Evolutionary conservation across 495 filamentous ascomycete species (phyloP).

Genomic region (Penicillium roqueforti): DNA sequence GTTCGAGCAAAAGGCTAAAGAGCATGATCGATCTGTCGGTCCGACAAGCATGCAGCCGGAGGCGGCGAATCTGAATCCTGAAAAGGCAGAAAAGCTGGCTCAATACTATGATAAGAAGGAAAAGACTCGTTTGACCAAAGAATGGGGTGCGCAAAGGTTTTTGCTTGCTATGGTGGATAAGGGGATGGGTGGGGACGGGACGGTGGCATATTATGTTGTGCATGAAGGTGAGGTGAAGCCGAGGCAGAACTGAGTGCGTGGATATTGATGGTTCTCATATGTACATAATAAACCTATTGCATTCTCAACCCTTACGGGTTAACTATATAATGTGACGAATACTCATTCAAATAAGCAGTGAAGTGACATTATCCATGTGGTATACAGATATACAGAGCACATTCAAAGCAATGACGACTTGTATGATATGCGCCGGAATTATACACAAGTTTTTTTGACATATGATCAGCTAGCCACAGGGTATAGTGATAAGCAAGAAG

Average conservation of each 20-base stretch:
- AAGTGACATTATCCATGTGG: slow-evolving; percentile 1
- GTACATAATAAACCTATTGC: slow-evolving; percentile 4
- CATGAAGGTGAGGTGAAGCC: slow-evolving; percentile 97
- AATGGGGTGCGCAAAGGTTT: slow-evolving; percentile 61
- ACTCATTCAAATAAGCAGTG: slow-evolving; percentile 9
- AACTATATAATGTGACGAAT: slow-evolving; percentile 5
- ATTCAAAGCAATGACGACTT: not conserved
- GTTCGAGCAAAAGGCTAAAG: slow-evolving; percentile 16
- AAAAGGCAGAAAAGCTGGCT: slow-evolving; percentile 32
- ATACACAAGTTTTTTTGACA: slow-evolving; percentile 5
- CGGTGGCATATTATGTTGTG: slow-evolving; percentile 90
- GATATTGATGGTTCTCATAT: not conserved
- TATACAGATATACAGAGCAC: not conserved
- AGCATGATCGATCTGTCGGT: slow-evolving; percentile 21
- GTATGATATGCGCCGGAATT: slow-evolving; percentile 11
- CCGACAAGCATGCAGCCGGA: not conserved
- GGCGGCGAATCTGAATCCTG: slow-evolving; percentile 4
- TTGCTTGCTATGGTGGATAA: slow-evolving; percentile 73
- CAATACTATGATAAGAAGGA: slow-evolving; percentile 39
- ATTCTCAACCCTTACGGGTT: not conserved
- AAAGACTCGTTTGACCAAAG: slow-evolving; percentile 24
- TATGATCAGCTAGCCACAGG: slow-evolving; percentile 20
- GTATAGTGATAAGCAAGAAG: slow-evolving; percentile 29
- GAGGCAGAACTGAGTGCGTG: slow-evolving; percentile 70
- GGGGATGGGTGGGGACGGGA: slow-evolving; percentile 69